Percentiles rank a stretch among this genome's conserved stretches.
Evolutionary conservation across 345 rosid species (phyloP).

Genomic region (Citrus hindsii): DNA sequence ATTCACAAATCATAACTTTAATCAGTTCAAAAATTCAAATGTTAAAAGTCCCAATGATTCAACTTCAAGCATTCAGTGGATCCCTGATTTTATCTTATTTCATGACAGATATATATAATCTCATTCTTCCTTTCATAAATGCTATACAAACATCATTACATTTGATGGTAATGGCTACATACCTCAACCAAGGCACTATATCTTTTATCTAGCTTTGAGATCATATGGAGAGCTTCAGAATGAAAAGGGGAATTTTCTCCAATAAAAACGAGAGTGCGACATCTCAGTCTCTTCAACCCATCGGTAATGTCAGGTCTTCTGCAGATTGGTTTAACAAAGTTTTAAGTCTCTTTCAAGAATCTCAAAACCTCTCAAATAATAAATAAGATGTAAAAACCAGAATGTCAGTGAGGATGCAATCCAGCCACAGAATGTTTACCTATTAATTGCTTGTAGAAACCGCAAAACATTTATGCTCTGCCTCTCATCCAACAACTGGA

Average conservation of each 20-base stretch:
- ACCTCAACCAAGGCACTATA: conserved; percentile 98
- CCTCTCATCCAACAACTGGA: conserved; percentile 84
- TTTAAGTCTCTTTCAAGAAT: not conserved
- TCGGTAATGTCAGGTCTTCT: conserved; percentile 82
- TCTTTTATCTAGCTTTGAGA: conserved; percentile 79
- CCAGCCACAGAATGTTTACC: conserved; percentile 11
- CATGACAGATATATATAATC: not conserved
- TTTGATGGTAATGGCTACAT: not conserved
- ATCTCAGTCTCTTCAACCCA: conserved; percentile 70
- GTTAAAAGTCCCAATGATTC: not conserved
- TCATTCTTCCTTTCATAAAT: no score
- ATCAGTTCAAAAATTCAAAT: not conserved
- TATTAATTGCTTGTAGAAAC: conserved; percentile 70
- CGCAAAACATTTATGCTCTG: conserved; percentile 61
- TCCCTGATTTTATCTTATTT: not conserved
- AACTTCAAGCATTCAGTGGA: not conserved
- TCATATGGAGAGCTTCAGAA: conserved; percentile 79
- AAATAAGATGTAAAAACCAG: not conserved
- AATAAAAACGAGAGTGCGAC: conserved; percentile 83
- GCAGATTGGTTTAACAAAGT: conserved; percentile 13
- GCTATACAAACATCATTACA: not conserved
- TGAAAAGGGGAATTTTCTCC: conserved; percentile 94
- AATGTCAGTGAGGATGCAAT: not conserved
- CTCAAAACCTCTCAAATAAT: not conserved
- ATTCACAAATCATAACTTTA: not conserved